A percentile compares a stretch with the other conserved stretches of the same genome.
Evolutionary conservation across 768 basidiomycete genomes (phyloP).

Genomic region (Russula brevipes): DNA sequence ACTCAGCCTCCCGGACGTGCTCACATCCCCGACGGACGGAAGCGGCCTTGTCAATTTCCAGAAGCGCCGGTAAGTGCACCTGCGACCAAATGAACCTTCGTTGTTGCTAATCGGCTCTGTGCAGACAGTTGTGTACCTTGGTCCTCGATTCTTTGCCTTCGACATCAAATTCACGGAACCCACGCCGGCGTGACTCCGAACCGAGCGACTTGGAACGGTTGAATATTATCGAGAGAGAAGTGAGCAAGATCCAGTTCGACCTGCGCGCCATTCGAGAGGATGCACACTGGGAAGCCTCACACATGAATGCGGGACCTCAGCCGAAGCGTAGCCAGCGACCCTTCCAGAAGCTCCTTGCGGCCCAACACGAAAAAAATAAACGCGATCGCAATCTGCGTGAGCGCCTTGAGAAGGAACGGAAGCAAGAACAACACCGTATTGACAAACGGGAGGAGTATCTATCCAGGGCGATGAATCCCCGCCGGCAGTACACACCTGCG

Average conservation of each 20-base stretch:
- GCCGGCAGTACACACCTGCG: slow-evolving; percentile 45
- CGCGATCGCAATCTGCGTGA: slow-evolving; percentile 67
- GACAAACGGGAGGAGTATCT: slow-evolving; percentile 74
- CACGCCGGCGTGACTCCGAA: slow-evolving; percentile 52
- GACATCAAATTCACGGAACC: slow-evolving; percentile 41
- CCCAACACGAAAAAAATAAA: slow-evolving; percentile 78
- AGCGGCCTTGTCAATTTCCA: slow-evolving; percentile 70
- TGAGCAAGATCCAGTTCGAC: slow-evolving; percentile 57
- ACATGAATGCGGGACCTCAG: slow-evolving; percentile 43
- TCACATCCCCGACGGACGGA: slow-evolving; percentile 51
- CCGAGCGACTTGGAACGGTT: slow-evolving; percentile 70
- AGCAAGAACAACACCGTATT: slow-evolving; percentile 63
- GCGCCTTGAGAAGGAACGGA: slow-evolving; percentile 69
- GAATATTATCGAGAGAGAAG: slow-evolving; percentile 69
- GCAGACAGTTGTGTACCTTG: slow-evolving; percentile 62
- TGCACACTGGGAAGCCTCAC: slow-evolving; percentile 56
- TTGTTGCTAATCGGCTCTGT: slow-evolving; percentile 23
- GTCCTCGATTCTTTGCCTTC: slow-evolving; percentile 48
- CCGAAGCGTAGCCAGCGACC: slow-evolving; percentile 54
- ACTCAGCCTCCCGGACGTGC: slow-evolving; percentile 65
- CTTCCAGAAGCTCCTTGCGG: slow-evolving; percentile 57
- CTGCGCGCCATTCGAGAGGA: slow-evolving; percentile 71
- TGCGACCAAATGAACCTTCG: not conserved
- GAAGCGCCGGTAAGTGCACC: slow-evolving; percentile 60
- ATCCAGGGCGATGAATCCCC: slow-evolving; percentile 61